Conservation (phyloP, 176 grass and related monocot genomes). For the Cenchrus americanus region DNA sequence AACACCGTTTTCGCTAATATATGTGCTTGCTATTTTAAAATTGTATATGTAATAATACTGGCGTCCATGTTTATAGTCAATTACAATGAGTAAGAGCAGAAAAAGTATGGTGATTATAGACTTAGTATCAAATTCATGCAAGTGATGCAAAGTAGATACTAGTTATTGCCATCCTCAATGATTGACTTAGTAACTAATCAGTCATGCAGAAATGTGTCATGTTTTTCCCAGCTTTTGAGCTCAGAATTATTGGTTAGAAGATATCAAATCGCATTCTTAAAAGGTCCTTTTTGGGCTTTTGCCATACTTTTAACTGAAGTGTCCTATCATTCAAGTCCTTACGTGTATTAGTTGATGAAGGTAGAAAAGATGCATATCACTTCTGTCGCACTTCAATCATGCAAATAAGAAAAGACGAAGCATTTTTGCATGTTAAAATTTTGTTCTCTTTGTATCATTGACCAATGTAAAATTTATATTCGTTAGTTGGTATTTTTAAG, state of each 20-base stretch:
- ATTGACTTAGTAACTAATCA: not conserved
- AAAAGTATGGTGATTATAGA: not conserved
- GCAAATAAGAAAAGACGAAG: not conserved
- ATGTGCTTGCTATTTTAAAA: not conserved
- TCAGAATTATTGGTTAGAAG: not conserved
- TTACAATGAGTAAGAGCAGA: not conserved
- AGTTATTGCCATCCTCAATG: not conserved
- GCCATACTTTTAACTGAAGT: not conserved
- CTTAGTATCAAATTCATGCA: slow-evolving; percentile 15
- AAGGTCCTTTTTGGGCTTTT: not conserved
- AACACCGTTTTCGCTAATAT: slow-evolving; percentile 5
- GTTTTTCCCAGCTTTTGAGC: not conserved
- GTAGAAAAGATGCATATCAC: not conserved
- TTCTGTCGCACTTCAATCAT: slow-evolving; percentile 13
- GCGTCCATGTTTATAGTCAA: slow-evolving; percentile 30
- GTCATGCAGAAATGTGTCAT: not conserved
- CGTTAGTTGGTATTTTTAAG: not conserved
- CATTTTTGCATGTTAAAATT: slow-evolving; percentile 1
- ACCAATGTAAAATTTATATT: not conserved
- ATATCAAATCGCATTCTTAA: not conserved
- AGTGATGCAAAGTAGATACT: not conserved
- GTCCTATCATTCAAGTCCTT: not conserved
- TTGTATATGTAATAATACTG: not conserved
- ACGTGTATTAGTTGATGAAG: not conserved
- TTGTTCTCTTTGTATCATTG: slow-evolving; percentile 10